Evolutionary conservation across 1,139 yeast species (phyloP).

Genomic region (Kurtzmaniella natalensis): DNA sequence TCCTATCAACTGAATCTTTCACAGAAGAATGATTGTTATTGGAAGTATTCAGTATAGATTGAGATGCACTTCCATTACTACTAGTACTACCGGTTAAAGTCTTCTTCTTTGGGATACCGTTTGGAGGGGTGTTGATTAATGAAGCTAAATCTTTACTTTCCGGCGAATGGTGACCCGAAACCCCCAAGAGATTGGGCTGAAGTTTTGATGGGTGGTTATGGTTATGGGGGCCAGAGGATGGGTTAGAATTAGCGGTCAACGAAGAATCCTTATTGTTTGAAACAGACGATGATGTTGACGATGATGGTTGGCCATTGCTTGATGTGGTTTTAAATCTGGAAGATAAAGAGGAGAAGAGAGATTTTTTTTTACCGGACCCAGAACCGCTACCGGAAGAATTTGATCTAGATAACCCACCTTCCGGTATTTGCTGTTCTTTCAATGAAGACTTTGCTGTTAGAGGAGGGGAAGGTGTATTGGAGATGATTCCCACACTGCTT

Average conservation of each 20-base stretch:
- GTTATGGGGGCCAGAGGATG: slow-evolving; percentile 14
- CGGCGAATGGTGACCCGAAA: slow-evolving; percentile 7
- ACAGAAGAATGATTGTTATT: no score
- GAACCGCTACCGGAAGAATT: slow-evolving; percentile 15
- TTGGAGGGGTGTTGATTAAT: slow-evolving; percentile 18
- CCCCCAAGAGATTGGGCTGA: slow-evolving; percentile 18
- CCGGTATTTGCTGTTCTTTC: not conserved
- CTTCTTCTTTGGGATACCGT: slow-evolving; percentile 10
- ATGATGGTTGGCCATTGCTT: slow-evolving; percentile 7
- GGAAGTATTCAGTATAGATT: no score
- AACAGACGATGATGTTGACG: slow-evolving; percentile 8
- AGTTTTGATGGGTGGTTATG: slow-evolving; percentile 10
- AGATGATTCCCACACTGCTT: slow-evolving; percentile 14
- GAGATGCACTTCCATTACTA: slow-evolving; percentile 3
- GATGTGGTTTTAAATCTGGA: slow-evolving; percentile 44
- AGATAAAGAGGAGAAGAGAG: slow-evolving; percentile 49
- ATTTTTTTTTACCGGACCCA: slow-evolving; percentile 28
- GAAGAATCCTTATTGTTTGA: slow-evolving; percentile 9
- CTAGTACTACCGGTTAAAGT: slow-evolving; percentile 2
- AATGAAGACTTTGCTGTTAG: not conserved
- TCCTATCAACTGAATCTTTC: slow-evolving; percentile 1
- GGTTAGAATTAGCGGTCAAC: no score
- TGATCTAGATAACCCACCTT: slow-evolving; percentile 15
- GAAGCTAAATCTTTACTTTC: slow-evolving; percentile 20
- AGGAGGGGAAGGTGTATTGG: slow-evolving; percentile 6